Evolutionary conservation across 225 moss, liverwort and hornwort species (phyloP), one percentile per base, ranked within the genome.

Genomic region (Anthoceros angustus): DNA sequence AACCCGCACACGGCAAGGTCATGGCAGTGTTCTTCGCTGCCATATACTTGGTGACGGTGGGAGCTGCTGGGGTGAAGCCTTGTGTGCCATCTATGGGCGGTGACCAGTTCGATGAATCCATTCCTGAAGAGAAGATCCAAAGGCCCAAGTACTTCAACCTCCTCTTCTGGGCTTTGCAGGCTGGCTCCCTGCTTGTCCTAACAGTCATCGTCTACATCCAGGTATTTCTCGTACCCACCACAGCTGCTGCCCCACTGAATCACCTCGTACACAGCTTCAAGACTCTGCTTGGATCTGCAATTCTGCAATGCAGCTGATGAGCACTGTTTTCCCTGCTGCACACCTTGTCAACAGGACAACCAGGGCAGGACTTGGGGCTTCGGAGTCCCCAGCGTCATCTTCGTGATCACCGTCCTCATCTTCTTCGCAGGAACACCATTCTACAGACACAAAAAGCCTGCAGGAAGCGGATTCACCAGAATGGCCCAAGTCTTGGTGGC

Each of bases 281-380:
- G 4, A 1, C 32, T 32, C 32, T 32, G 32, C 32, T 32, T 32
- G 2, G 32, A 1, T 32, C 32, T 32, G 4, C 32, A 32, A 32
- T 32, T 32, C 32, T 32, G 32, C 32, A 32, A 32, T 48, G 46
- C 5, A 0, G 46, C 2, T 6, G 5, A 0, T 48, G 46, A 48
- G 1, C 46, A 48, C 12, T 12, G 46, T 6, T 12, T 48, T 2
- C 46, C 12, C 18, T 48, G 2, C 12, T 12, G 18, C 18, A 18
- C 46, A 6, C 12, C 46, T 48, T 48, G 18, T 48, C 14, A 3
- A 68, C 68, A 84, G 80, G 80, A 84, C 62, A 78, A 84, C n/a
- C 75, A 78, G 69, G 83, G 83, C 39, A 80, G 80, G 12, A 78
- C 75, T 45, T 77, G 75, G 75, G 83, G 83, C 14, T 83, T 80